Evolutionary conservation across 176 grass and related monocot species (phyloP).

Genomic region (Rhynchospora pubera): DNA sequence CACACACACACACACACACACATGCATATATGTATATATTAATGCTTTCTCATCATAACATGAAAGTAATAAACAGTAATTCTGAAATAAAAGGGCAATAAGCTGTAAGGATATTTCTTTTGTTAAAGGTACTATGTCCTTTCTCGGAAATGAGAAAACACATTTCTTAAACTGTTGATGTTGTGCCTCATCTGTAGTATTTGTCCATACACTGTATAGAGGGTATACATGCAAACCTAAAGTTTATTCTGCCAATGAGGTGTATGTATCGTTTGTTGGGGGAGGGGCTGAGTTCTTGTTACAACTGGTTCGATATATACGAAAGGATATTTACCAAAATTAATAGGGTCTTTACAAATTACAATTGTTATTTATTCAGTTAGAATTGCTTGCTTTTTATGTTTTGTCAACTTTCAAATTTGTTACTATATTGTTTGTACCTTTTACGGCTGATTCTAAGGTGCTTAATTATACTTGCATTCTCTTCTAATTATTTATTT

Average conservation of each 20-base stretch:
- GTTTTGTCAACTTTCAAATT: not conserved
- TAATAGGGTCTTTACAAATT: not conserved
- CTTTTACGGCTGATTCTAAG: conserved; percentile 12
- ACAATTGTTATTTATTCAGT: not conserved
- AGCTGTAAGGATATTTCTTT: not conserved
- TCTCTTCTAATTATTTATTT: conserved; percentile 3
- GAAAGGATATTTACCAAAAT: not conserved
- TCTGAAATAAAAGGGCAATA: not conserved
- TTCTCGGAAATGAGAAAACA: conserved; percentile 1
- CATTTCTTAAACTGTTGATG: not conserved
- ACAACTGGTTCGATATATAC: not conserved
- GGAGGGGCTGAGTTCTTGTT: not conserved
- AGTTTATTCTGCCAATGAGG: not conserved
- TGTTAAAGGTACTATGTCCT: not conserved
- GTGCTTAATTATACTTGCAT: not conserved
- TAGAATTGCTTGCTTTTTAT: not conserved
- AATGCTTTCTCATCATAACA: conserved; percentile 17
- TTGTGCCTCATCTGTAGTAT: not conserved
- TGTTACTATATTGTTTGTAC: conserved; percentile 16
- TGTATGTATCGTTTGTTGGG: not conserved
- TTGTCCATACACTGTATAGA: not conserved
- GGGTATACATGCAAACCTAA: not conserved
- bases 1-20: too few species aligned
- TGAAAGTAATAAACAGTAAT: conserved; percentile 5
- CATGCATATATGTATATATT: not conserved